A percentile compares a stretch with the other conserved stretches of the same genome.
Evolutionary conservation across 352 stramenopile genomes (phyloP).

Genomic region (Globisporangium sylvaticum): DNA sequence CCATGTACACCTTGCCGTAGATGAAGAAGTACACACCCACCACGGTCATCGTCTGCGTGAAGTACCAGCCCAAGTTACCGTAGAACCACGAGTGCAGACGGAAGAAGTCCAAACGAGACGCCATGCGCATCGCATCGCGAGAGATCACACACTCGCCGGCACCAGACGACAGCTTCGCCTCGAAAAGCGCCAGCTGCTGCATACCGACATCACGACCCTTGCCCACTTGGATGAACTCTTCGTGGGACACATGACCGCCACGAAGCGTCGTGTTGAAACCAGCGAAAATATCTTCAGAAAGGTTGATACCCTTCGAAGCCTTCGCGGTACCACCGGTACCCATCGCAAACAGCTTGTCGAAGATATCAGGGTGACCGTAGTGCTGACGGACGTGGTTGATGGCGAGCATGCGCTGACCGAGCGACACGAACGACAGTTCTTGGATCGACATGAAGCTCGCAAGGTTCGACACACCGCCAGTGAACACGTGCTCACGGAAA

Average conservation of each 20-base stretch:
- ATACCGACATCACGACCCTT: conserved; percentile 99
- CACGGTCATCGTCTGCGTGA: conserved; percentile 97
- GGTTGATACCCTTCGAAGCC: conserved; percentile 77
- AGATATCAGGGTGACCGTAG: conserved; percentile 88
- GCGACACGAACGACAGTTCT: conserved; percentile 80
- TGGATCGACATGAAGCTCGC: conserved; percentile 87
- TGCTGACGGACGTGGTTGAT: conserved; percentile 76
- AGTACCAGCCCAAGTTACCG: conserved; percentile 98
- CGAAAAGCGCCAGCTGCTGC: conserved; percentile 98
- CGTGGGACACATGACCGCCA: conserved; percentile 67
- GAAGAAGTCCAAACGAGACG: conserved; percentile 95
- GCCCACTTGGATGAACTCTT: conserved; percentile 88
- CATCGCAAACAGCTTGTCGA: conserved; percentile 86
- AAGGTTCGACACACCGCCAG: conserved; percentile 75
- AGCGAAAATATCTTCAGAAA: conserved; percentile 88
- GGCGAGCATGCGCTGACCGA: conserved; percentile 78
- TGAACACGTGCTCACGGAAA: conserved; percentile 86
- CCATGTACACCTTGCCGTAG: conserved; percentile 96
- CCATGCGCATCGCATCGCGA: conserved; percentile 94
- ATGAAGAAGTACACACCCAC: conserved; percentile 98
- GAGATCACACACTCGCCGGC: conserved; percentile 97
- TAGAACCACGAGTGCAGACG: conserved; percentile 98
- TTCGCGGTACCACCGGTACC: conserved; percentile 75
- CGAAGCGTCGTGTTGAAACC: conserved; percentile 84
- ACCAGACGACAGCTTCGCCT: conserved; percentile 96